A percentile compares a stretch with the other conserved stretches of the same genome.
Evolutionary conservation across 2,329 filamentous ascomycete species (phyloP).

Genomic region (Epichloe elymi): DNA sequence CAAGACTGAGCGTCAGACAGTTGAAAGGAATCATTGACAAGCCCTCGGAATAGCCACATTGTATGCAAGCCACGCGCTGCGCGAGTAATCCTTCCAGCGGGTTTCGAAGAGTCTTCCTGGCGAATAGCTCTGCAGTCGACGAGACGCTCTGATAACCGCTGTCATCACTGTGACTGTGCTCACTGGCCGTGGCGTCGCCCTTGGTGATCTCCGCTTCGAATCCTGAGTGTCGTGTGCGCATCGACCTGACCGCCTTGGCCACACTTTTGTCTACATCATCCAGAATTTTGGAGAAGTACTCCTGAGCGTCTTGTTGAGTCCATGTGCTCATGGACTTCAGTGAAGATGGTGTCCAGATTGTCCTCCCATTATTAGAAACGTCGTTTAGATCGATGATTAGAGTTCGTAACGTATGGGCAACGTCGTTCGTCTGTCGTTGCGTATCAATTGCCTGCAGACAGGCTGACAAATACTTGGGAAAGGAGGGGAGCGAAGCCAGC

Average conservation of each 20-base stretch:
- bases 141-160: constrained; percentile 41
- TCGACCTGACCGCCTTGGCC: constrained; percentile 28
- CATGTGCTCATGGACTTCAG: constrained; percentile 90
- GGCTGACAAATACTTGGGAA: constrained; percentile 51
- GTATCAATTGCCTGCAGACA: constrained; percentile 21
- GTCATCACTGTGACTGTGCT: constrained; percentile 42
- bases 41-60: constrained; percentile 77
- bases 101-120: constrained; percentile 41
- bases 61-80: constrained; percentile 76
- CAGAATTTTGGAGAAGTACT: constrained; percentile 85
- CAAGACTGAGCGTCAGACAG: constrained; percentile 76
- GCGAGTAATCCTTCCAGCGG: constrained; percentile 80
- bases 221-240: constrained; percentile 17
- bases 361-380: constrained; percentile 55
- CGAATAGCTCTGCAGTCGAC: constrained; percentile 23
- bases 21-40: constrained; percentile 88
- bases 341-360: constrained; percentile 68
- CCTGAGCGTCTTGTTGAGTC: constrained; percentile 94
- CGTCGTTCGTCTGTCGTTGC: constrained; percentile 19
- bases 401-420: constrained; percentile 41
- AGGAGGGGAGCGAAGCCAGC: constrained; percentile 58
- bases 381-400: constrained; percentile 61
- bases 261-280: constrained; percentile 75
- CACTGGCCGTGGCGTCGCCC: constrained; percentile 31
- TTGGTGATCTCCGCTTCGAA: constrained; percentile 25